phyloP scores from a whole-genome alignment of 2,329 filamentous ascomycete species.

The Acrodontium crateriforme region DNA sequence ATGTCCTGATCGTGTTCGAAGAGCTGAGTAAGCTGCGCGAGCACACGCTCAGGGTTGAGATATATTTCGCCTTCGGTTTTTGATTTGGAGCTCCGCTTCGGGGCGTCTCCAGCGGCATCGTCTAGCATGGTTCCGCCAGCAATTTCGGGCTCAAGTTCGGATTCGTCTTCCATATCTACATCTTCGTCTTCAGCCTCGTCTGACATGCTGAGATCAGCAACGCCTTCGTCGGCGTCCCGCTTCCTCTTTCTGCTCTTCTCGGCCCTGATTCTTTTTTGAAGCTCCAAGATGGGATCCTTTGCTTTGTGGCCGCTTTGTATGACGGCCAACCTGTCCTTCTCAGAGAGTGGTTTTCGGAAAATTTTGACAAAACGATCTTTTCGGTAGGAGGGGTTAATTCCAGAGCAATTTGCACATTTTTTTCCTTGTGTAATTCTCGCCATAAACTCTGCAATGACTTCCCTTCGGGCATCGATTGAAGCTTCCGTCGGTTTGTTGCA shows the following conservation, averaged over 20 bases:
- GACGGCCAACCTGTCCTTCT: slow-evolving; percentile 69
- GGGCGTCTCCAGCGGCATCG: slow-evolving; percentile 27
- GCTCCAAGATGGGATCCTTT: slow-evolving; percentile 54
- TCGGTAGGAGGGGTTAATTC: slow-evolving; percentile 68
- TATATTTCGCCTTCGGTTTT: slow-evolving; percentile 51
- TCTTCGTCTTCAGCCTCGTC: slow-evolving; percentile 30
- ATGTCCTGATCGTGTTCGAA: slow-evolving; percentile 83
- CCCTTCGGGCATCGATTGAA: slow-evolving; percentile 60
- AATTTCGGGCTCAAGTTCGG: slow-evolving; percentile 17
- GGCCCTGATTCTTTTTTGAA: slow-evolving; percentile 30
- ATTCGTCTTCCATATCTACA: slow-evolving; percentile 23
- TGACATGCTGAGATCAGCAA: slow-evolving; percentile 49
- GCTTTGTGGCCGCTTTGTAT: slow-evolving; percentile 52
- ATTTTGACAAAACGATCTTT: slow-evolving; percentile 90
- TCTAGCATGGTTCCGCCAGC: slow-evolving; percentile 39
- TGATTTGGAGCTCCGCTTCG: slow-evolving; percentile 5
- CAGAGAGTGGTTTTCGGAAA: slow-evolving; percentile 65
- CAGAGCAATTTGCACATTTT: slow-evolving; percentile 53
- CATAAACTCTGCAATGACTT: slow-evolving; percentile 70
- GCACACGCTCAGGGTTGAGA: slow-evolving; percentile 70
- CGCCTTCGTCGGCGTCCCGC: slow-evolving; percentile 50
- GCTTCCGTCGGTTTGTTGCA: slow-evolving; percentile 65
- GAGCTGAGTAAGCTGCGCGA: slow-evolving; percentile 60
- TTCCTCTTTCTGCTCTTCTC: slow-evolving; percentile 28
- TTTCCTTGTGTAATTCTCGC: slow-evolving; percentile 54